Base-by-base conservation (phyloP, 208 protist genomes). In the Novymonas esmeraldas region DNA sequence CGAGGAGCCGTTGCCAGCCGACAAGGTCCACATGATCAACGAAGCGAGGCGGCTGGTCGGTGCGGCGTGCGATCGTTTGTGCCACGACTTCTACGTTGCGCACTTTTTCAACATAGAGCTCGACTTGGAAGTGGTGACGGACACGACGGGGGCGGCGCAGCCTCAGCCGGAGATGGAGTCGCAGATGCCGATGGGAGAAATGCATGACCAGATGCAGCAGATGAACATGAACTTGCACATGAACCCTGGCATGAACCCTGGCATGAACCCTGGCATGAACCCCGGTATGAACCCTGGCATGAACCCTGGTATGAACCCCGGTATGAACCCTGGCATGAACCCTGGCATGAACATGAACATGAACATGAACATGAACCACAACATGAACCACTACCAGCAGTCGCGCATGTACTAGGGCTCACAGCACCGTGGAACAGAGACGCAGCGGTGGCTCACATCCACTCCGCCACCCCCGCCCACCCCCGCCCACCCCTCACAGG, bases 41-140 rank as follows among this genome's bases (percentile, higher is more conserved):
- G 64, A 51, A 3, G 83, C 88, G 6, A 67, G 82, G 42, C 31
- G 28, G 36, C 49, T 78, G 6, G 80, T 94, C 28, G 59, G 57
- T 14, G 42, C 68, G 11, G 84, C 80, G 18, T 81, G 76, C 62
- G 46, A 48, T 6, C 76, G 79, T 7, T 71, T 94, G 10, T 68
- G 66, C 44, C 80, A 80, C 0, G 55, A 75, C 16, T 59, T 74
- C 50, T 81, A 50, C 49, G 62, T 41, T 4, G 28, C 52, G 39
- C 55, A 76, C 39, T 76, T 76, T 41, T 54, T 45, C 36, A 55
- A 20, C 34, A 22, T 55, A 22, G 70, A 76, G 24, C 69, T 76
- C n/a, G 10, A 48, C 44, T 51, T 62, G 44, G 68, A 67, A 10
- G n/a, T n/a, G n/a, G n/a, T n/a, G n/a, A n/a, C n/a, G n/a, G n/a